Percentiles rank a stretch among this genome's conserved stretches.
Evolutionary conservation across 2,329 filamentous ascomycete species (phyloP).

Genomic region (Fusarium agapanthi): DNA sequence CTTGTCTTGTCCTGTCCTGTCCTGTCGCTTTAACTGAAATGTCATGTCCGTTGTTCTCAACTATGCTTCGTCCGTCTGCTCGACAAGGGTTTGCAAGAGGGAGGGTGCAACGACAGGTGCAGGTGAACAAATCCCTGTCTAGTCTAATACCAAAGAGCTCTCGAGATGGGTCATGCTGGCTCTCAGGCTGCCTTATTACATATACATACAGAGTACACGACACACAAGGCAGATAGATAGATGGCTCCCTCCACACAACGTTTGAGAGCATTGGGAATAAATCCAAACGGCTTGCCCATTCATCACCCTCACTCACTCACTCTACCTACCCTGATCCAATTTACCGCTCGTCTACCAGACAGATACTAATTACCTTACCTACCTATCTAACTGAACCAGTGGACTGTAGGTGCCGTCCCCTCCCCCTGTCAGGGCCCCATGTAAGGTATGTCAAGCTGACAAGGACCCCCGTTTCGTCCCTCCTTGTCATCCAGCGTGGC

Average conservation of each 20-base stretch:
- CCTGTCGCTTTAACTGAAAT: conserved; percentile 31
- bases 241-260: conserved; percentile 18
- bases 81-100: conserved; percentile 27
- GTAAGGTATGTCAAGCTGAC: not conserved
- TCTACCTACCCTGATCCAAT: not conserved
- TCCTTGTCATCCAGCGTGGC: conserved; percentile 43
- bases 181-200: conserved; percentile 11
- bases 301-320: too few relatives aligned
- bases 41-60: conserved; percentile 11
- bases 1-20: conserved; percentile 3
- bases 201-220: conserved; percentile 6
- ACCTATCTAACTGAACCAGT: not conserved
- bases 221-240: conserved; percentile 3
- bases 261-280: not conserved
- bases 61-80: conserved; percentile 19
- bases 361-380: too few relatives aligned
- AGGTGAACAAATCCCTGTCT: conserved; percentile 30
- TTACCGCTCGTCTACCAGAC: conserved; percentile 35
- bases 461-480: conserved; percentile 32
- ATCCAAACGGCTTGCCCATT: conserved; percentile 6
- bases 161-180: conserved; percentile 24
- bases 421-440: conserved; percentile 32
- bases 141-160: conserved; percentile 15
- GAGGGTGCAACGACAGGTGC: conserved; percentile 15
- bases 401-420: not conserved